Evolutionary conservation across 441 rosid genomes (phyloP), one percentile per base, ranked within the genome.

Genomic region (Lepidium campestre): DNA sequence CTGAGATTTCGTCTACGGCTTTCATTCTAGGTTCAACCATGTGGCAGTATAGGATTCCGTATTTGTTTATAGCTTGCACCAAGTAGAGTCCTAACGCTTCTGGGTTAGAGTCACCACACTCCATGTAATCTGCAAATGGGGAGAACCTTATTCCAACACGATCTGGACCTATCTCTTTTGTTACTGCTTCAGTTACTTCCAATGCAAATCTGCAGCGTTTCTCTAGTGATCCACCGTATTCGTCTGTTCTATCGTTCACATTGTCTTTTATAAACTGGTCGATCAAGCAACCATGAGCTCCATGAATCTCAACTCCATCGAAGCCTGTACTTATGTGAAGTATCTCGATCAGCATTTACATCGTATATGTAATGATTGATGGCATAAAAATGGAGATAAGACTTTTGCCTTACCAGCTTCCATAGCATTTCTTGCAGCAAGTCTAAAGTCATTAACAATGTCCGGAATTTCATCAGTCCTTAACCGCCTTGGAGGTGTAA

Each of bases 401-500:
- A n/a, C n/a, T n/a, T n/a, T n/a, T n/a, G n/a, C n/a, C n/a, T 79
- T 78, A 82, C 91, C 93, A 35, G 85, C 89, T 67, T 80, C 85
- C 54, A 80, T 78, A 11, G 89, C 86, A 44, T 84, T 84, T 68
- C 82, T 75, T n/a, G 86, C 86, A 40, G 89, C 85, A 49, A 84
- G 78, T 59, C 85, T 78, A 37, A 79, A 84, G 39, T 84, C 77
- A 39, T 80, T 74, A 65, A 84, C 76, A 61, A 82, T 48, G 54
- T 74, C 47, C 7, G 85, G 85, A 60, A 84, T 80, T 70, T 84
- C 86, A 7, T 80, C 84, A 0, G 73, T 74, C 4, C 60, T 67
- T 17, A 85, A 59, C 20, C 78, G 75, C 65, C 83, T 75, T 35
- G 86, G 83, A 48, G 81, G 72, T 0, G 83, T 57, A 74, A 76